A percentile compares a stretch with the other conserved stretches of the same genome.
Evolutionary conservation across 2,329 filamentous ascomycete species (phyloP).

Genomic region (Arthrobotrys entomopaga): DNA sequence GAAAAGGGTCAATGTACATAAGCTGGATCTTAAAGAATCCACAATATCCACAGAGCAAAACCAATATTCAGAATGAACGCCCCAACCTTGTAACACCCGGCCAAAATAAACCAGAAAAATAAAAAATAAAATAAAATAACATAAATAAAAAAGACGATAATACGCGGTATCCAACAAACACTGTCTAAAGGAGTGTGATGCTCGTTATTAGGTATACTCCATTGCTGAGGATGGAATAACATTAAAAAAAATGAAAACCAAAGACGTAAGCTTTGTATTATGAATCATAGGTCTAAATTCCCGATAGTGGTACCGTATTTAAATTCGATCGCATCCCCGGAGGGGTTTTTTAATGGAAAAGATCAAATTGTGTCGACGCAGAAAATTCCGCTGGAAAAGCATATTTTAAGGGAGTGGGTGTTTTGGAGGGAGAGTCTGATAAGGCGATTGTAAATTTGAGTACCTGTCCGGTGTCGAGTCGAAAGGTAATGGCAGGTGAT

Average conservation of each 20-base stretch:
- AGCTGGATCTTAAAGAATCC: conserved; percentile 27
- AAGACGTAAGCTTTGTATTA: background rate
- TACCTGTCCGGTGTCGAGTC: conserved; percentile 47
- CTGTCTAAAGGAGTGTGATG: conserved; percentile 18
- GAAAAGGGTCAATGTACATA: conserved; percentile 49
- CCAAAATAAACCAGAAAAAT: conserved; percentile 13
- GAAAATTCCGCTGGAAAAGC: background rate
- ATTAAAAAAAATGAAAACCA: background rate
- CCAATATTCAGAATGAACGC: conserved; percentile 45
- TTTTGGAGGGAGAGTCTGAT: conserved; percentile 47
- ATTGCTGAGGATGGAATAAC: conserved; percentile 10
- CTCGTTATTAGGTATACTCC: conserved; percentile 47
- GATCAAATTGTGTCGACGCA: too few species aligned
- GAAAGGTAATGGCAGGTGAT: conserved; percentile 49
- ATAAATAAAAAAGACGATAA: conserved; percentile 10
- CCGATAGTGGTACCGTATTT: too few species aligned
- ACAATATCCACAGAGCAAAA: conserved; percentile 15
- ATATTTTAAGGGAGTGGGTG: conserved; percentile 23
- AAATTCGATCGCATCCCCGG: too few species aligned
- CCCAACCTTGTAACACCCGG: conserved; percentile 46
- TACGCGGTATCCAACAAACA: conserved; percentile 21
- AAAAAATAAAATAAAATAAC: background rate
- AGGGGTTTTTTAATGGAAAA: too few species aligned
- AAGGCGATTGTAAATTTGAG: conserved; percentile 38
- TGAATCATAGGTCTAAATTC: background rate